Evolutionary conservation across 768 basidiomycete species (phyloP).

Genomic region (Leccinum longicurvipes): DNA sequence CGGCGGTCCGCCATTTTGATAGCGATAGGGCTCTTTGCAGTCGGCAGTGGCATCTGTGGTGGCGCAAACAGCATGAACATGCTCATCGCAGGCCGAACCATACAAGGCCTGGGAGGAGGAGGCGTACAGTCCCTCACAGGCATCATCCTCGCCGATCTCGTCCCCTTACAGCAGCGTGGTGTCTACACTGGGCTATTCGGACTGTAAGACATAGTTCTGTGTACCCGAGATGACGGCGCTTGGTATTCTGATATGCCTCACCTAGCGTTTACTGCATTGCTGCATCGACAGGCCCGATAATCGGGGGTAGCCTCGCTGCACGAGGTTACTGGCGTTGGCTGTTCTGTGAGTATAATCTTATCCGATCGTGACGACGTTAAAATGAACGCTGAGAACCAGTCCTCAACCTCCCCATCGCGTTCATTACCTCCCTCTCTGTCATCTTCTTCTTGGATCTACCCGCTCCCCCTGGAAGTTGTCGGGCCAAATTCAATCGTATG

Average conservation of each 20-base stretch:
- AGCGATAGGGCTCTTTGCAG: constrained; percentile 25
- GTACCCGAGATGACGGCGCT: no score
- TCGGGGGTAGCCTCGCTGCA: constrained; percentile 35
- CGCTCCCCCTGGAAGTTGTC: constrained; percentile 30
- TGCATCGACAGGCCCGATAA: constrained; percentile 30
- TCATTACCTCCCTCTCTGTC: constrained; percentile 19
- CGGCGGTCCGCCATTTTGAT: constrained; percentile 26
- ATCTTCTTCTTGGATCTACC: constrained; percentile 33
- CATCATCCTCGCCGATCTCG: constrained; percentile 42
- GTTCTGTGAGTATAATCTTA: constrained; percentile 32
- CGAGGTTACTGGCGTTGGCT: constrained; percentile 40
- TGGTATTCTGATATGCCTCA: no score
- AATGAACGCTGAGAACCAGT: constrained; percentile 20
- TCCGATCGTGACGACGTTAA: neutral
- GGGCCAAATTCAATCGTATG: constrained; percentile 34
- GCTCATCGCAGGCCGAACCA: constrained; percentile 24
- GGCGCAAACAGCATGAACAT: constrained; percentile 17
- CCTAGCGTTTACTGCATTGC: constrained; percentile 35
- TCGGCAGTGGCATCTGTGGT: constrained; percentile 38
- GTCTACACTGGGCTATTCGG: constrained; percentile 29
- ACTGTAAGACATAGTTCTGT: constrained; percentile 6
- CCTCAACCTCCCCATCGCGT: constrained; percentile 38
- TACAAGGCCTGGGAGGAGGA: constrained; percentile 37
- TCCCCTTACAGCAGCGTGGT: constrained; percentile 42
- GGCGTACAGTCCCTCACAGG: constrained; percentile 35